phyloP scores from a whole-genome alignment of 148 eudicot genomes.

The Chenopodium formosanum region DNA sequence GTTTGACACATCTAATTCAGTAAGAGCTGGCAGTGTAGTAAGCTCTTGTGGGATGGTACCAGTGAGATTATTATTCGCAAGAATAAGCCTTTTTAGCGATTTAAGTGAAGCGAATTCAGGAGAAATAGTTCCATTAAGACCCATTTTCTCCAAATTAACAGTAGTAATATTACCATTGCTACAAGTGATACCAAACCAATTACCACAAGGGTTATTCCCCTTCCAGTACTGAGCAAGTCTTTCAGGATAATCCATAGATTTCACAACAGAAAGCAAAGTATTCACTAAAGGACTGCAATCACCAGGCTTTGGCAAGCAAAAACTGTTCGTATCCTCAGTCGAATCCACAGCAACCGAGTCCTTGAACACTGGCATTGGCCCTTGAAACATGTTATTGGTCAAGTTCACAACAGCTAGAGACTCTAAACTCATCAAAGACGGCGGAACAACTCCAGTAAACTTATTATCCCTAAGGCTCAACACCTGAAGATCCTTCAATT shows the following conservation, averaged over 20 bases:
- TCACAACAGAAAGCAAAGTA: slow-evolving; percentile 52
- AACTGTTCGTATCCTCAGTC: slow-evolving; percentile 53
- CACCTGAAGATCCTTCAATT: slow-evolving; percentile 46
- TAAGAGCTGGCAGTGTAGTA: slow-evolving; percentile 55
- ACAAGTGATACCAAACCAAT: slow-evolving; percentile 88
- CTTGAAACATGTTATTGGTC: slow-evolving; percentile 88
- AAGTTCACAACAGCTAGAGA: slow-evolving; percentile 75
- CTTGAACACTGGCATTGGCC: slow-evolving; percentile 72
- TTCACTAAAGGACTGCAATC: slow-evolving; percentile 70
- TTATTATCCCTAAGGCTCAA: slow-evolving; percentile 73
- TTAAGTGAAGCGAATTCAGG: slow-evolving; percentile 62
- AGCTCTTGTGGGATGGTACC: slow-evolving; percentile 83
- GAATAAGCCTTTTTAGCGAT: slow-evolving; percentile 72
- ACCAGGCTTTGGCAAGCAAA: slow-evolving; percentile 69
- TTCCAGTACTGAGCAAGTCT: slow-evolving; percentile 82
- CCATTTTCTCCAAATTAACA: slow-evolving; percentile 76
- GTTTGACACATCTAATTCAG: slow-evolving; percentile 59
- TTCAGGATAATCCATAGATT: slow-evolving; percentile 62
- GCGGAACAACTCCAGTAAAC: slow-evolving; percentile 76
- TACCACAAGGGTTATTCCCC: slow-evolving; percentile 74
- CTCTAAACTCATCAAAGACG: slow-evolving; percentile 53
- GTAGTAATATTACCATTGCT: slow-evolving; percentile 64
- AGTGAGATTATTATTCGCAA: slow-evolving; percentile 73
- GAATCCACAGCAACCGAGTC: slow-evolving; percentile 62
- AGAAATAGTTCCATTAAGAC: slow-evolving; percentile 71